Percentiles rank a stretch among this genome's conserved stretches.
Evolutionary conservation across 805 yeast genomes (phyloP).

Genomic region (Hanseniaspora vineae): DNA sequence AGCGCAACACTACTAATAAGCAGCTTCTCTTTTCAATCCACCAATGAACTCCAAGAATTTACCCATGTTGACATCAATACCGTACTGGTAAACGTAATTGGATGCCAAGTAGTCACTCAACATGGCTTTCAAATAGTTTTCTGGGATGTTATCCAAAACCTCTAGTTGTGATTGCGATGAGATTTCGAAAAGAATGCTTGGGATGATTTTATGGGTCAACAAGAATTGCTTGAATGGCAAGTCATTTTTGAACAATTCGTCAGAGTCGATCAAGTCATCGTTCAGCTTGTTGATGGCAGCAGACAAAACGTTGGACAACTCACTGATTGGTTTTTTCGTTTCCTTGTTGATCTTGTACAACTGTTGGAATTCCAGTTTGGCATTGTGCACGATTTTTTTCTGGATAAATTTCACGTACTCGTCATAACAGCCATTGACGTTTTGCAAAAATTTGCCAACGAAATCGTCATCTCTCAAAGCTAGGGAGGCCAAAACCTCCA

Average conservation of each 20-base stretch:
- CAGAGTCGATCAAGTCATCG: slow-evolving; percentile 71
- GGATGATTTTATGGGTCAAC: slow-evolving; percentile 66
- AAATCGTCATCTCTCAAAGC: slow-evolving; percentile 80
- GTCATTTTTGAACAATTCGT: slow-evolving; percentile 79
- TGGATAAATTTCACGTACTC: slow-evolving; percentile 82
- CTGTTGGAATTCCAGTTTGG: slow-evolving; percentile 72
- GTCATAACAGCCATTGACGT: slow-evolving; percentile 42
- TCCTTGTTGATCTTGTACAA: slow-evolving; percentile 64
- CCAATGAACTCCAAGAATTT: slow-evolving; percentile 60
- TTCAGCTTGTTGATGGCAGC: slow-evolving; percentile 71
- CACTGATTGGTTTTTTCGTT: slow-evolving; percentile 49
- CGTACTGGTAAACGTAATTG: slow-evolving; percentile 70
- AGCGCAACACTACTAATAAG: too few relatives aligned
- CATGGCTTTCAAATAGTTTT: slow-evolving; percentile 73
- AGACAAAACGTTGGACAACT: slow-evolving; percentile 73
- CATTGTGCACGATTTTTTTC: slow-evolving; percentile 59
- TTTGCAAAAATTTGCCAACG: slow-evolving; percentile 55
- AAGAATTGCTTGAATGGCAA: slow-evolving; percentile 53
- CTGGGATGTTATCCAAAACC: slow-evolving; percentile 71
- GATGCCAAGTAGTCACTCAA: slow-evolving; percentile 81
- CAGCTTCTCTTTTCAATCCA: slow-evolving; percentile 32
- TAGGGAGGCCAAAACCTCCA: slow-evolving; percentile 89
- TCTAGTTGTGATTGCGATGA: slow-evolving; percentile 44
- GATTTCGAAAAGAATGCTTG: slow-evolving; percentile 51
- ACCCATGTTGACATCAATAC: slow-evolving; percentile 71